A percentile compares a stretch with the other conserved stretches of the same genome.
Conservation (phyloP, 805 yeast species). For the Metschnikowia reukaufii region DNA sequence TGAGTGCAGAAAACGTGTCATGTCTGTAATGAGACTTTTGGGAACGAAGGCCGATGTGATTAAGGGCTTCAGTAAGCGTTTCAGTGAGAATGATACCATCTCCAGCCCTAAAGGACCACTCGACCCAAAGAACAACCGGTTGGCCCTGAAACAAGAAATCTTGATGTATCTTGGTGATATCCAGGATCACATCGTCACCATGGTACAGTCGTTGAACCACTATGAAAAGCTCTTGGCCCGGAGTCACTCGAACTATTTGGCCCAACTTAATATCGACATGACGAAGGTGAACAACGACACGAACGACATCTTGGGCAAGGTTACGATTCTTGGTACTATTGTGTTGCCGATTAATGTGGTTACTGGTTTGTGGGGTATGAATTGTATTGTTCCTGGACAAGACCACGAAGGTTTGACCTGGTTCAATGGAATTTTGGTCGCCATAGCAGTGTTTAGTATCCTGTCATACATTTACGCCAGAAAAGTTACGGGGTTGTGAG, state of each 20-base stretch:
- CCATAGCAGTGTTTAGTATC: constrained; percentile 35
- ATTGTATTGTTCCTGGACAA: constrained; percentile 95
- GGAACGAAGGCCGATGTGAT: constrained; percentile 98
- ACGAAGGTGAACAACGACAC: constrained; percentile 94
- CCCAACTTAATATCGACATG: constrained; percentile 97
- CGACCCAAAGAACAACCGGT: constrained; percentile 14
- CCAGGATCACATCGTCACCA: constrained; percentile 95
- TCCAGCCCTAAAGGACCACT: constrained; percentile 6
- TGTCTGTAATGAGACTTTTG: constrained; percentile 80
- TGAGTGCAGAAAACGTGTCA: constrained; percentile 90
- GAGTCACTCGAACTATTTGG: constrained; percentile 93
- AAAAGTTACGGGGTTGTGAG: constrained; percentile 33
- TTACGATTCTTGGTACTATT: constrained; percentile 90
- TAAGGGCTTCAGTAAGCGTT: constrained; percentile 89
- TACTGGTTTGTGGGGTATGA: constrained; percentile 99
- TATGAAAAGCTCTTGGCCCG: constrained; percentile 91
- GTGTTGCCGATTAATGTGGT: constrained; percentile 93
- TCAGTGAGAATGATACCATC: constrained; percentile 56
- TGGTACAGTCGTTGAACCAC: constrained; percentile 94
- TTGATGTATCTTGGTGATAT: constrained; percentile 95
- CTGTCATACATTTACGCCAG: constrained; percentile 42
- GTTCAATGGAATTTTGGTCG: constrained; percentile 40
- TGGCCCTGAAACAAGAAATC: constrained; percentile 70
- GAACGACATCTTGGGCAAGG: constrained; percentile 92
- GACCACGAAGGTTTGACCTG: constrained; percentile 39